phyloP scores from a whole-genome alignment of 2,329 filamentous ascomycete species.

The Emmonsia crescens region DNA sequence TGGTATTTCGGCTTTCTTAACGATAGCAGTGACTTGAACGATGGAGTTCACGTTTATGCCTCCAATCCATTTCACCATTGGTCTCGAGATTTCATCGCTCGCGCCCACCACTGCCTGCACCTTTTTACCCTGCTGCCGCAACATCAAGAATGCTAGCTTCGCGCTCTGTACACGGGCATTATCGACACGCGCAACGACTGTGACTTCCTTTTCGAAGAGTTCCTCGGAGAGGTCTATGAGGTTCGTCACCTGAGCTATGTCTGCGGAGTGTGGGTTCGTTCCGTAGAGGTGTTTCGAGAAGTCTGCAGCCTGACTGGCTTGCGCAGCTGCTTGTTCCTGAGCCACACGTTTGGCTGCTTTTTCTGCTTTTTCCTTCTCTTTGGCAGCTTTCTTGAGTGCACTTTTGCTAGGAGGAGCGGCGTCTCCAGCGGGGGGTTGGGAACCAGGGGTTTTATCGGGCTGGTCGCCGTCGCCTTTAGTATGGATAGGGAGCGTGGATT shows the following conservation, averaged over 20 bases:
- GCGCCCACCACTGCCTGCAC: constrained; percentile 71
- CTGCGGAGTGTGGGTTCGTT: constrained; percentile 49
- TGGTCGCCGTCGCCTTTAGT: constrained; percentile 7
- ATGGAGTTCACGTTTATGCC: constrained; percentile 69
- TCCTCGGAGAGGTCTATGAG: constrained; percentile 45
- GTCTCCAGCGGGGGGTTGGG: constrained; percentile 25
- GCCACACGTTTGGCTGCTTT: constrained; percentile 64
- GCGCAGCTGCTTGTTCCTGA: constrained; percentile 60
- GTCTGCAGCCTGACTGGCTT: constrained; percentile 51
- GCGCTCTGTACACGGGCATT: constrained; percentile 81
- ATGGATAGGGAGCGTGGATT: constrained; percentile 12
- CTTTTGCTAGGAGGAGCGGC: constrained; percentile 57
- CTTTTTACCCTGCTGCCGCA: constrained; percentile 66
- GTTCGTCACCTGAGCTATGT: constrained; percentile 49
- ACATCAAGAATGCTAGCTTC: constrained; percentile 82
- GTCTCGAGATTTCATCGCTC: constrained; percentile 55
- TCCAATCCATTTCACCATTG: constrained; percentile 90
- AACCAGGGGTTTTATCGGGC: constrained; percentile 17
- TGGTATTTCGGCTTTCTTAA: constrained; percentile 73
- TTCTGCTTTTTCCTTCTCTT: constrained; percentile 78
- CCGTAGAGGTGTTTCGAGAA: constrained; percentile 68
- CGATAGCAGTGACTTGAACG: constrained; percentile 66
- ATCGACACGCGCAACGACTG: constrained; percentile 70
- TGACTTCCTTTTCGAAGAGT: constrained; percentile 59
- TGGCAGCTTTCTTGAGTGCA: constrained; percentile 75